Conservation (phyloP, 768 basidiomycete species). For the Boletus fagicola region DNA sequence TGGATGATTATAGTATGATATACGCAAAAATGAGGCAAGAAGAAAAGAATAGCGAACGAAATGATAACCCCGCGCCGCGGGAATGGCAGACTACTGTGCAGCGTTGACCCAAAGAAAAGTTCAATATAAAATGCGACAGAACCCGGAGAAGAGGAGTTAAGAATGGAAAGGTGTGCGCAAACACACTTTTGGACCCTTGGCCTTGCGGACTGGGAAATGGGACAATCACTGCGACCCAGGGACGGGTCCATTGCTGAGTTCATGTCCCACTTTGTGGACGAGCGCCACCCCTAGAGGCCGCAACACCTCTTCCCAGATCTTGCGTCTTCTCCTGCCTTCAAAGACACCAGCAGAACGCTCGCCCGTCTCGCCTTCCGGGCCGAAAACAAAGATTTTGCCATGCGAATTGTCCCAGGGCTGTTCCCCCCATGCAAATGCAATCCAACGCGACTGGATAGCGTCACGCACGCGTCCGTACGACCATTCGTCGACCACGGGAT, state of each 20-base stretch:
- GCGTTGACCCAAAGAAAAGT: neutral
- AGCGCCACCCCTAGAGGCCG: conserved; percentile 65
- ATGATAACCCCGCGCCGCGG: neutral
- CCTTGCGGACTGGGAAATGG: neutral
- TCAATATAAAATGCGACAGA: conserved; percentile 4
- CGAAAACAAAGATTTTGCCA: conserved; percentile 73
- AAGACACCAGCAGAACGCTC: conserved; percentile 67
- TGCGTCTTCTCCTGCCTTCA: conserved; percentile 57
- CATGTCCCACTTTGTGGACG: conserved; percentile 71
- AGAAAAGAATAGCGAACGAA: neutral
- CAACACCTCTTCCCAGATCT: conserved; percentile 62
- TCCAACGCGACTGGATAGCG: conserved; percentile 71
- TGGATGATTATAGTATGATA: neutral
- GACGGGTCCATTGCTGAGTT: conserved; percentile 69
- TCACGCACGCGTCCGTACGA: conserved; percentile 66
- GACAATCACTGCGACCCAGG: conserved; percentile 21
- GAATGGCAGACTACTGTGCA: neutral
- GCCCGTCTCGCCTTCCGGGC: conserved; percentile 79
- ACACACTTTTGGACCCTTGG: conserved; percentile 9
- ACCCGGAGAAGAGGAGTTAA: neutral
- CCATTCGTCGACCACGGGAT: conserved; percentile 62
- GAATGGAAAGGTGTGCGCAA: neutral
- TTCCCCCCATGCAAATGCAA: conserved; percentile 71
- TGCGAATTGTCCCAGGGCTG: conserved; percentile 59
- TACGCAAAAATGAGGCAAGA: neutral